phyloP scores from a whole-genome alignment of 352 stramenopile species.

The Thalassiosira livingstoniorum region DNA sequence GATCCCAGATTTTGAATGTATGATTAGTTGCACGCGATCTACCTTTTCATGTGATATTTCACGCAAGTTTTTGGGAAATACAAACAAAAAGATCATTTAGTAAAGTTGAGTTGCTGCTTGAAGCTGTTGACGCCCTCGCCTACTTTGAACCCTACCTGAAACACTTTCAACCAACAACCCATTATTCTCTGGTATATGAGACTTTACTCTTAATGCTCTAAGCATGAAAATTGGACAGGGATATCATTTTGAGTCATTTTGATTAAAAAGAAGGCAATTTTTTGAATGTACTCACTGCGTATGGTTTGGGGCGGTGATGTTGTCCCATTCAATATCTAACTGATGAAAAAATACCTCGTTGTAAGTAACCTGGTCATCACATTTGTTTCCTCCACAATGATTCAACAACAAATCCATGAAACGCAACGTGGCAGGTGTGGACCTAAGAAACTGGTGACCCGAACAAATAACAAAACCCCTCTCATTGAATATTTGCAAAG shows the following conservation, averaged over 20 bases:
- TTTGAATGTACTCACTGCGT: background rate
- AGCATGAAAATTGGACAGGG: too few relatives aligned
- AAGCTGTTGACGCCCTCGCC: too few relatives aligned
- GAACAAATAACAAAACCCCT: constrained; percentile 58
- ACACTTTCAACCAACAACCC: constrained; percentile 42
- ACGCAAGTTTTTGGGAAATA: too few relatives aligned
- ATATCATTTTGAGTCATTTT: constrained; percentile 26
- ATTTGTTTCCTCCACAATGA: constrained; percentile 41
- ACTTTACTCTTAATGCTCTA: constrained; percentile 6
- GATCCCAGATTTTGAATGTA: constrained; percentile 60
- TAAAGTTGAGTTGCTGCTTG: too few relatives aligned
- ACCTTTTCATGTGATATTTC: too few relatives aligned
- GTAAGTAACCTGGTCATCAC: constrained; percentile 60
- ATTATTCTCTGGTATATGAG: constrained; percentile 23
- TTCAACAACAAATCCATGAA: constrained; percentile 52
- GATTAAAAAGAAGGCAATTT: background rate
- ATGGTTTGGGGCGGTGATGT: background rate
- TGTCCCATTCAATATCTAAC: constrained; percentile 55
- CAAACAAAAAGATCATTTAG: too few relatives aligned
- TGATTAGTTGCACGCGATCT: constrained; percentile 35
- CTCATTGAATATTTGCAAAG: constrained; percentile 31
- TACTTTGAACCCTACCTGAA: too few relatives aligned
- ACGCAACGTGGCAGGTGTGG: constrained; percentile 32
- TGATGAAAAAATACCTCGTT: constrained; percentile 49
- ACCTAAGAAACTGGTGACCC: constrained; percentile 55